Conservation (phyloP, 2,329 filamentous ascomycete species). For the Microdochium trichocladiopsis region DNA sequence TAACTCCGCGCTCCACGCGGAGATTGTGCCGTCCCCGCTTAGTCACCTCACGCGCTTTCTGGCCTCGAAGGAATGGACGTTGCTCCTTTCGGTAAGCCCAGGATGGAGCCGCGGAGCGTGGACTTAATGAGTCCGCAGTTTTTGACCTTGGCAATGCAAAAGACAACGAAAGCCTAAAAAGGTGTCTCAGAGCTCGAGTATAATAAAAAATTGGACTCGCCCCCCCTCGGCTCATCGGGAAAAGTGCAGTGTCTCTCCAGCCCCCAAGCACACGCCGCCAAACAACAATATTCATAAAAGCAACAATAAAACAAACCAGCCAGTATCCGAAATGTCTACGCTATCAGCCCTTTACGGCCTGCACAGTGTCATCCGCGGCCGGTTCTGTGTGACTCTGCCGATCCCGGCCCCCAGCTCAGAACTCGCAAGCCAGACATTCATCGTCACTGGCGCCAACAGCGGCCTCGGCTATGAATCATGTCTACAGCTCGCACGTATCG, state of each 20-base stretch:
- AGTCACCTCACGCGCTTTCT: neutral
- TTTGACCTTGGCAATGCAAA: neutral
- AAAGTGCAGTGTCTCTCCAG: no score
- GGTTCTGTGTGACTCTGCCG: slow-evolving; percentile 11
- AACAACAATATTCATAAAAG: neutral
- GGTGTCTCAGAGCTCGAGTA: no score
- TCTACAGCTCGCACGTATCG: slow-evolving; percentile 22
- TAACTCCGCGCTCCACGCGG: slow-evolving; percentile 2
- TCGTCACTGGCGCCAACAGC: slow-evolving; percentile 32
- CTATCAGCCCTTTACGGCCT: slow-evolving; percentile 3
- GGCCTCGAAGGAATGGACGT: neutral
- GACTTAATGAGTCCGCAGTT: neutral
- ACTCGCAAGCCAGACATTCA: slow-evolving; percentile 18
- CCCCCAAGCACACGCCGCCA: no score
- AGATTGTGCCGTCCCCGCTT: neutral
- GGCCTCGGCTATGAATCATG: slow-evolving; percentile 31
- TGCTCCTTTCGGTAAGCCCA: neutral
- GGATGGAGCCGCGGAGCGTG: neutral
- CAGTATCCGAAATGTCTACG: no score
- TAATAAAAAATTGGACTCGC: no score
- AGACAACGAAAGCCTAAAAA: no score
- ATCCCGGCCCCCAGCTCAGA: slow-evolving; percentile 8
- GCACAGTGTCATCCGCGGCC: slow-evolving; percentile 5
- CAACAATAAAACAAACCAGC: no score
- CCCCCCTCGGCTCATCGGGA: no score